Percentiles rank a stretch among this genome's conserved stretches.
These are phyloP conservation scores for Kluyveromyces lactis DNA, from an alignment of 805 yeast genomes.

Conservation along the genomic window DNA sequence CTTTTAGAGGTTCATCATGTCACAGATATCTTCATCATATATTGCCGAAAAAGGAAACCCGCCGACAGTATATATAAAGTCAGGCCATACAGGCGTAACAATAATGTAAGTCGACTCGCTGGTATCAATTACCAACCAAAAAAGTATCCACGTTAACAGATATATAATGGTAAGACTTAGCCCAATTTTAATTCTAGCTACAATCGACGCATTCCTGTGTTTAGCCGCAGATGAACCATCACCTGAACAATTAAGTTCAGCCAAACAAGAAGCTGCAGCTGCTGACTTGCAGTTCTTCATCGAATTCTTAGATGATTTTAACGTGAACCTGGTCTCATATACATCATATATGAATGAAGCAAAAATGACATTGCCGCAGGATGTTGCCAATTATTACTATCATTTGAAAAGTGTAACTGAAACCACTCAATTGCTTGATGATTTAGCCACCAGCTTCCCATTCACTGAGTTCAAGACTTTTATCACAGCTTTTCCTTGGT, in stretches of 20 bases:
- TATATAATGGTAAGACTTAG: too few species aligned
- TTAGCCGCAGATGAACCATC: not conserved
- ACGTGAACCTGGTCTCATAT: constrained; percentile 21
- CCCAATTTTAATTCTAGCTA: too few species aligned
- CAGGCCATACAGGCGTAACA: too few species aligned
- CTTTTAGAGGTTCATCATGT: too few species aligned
- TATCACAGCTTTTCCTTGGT: constrained; percentile 29
- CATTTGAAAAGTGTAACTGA: constrained; percentile 22
- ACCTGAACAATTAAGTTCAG: constrained; percentile 4
- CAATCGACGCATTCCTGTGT: too few species aligned
- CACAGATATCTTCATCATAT: too few species aligned
- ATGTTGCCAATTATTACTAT: constrained; percentile 28
- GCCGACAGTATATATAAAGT: too few species aligned
- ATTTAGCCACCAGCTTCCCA: constrained; percentile 28
- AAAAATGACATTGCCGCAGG: constrained; percentile 29
- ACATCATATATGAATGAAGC: constrained; percentile 30
- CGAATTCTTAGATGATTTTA: constrained; percentile 28
- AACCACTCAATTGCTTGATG: constrained; percentile 19
- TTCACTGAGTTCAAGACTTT: constrained; percentile 31
- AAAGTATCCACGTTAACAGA: too few species aligned
- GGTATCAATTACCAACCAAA: too few species aligned
- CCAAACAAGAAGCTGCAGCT: constrained; percentile 26
- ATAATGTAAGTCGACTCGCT: too few species aligned
- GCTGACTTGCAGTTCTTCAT: constrained; percentile 27
- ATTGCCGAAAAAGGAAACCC: too few species aligned